Base-by-base conservation (phyloP, 2,329 filamentous ascomycete genomes). In the Paecilomyces variotii region DNA sequence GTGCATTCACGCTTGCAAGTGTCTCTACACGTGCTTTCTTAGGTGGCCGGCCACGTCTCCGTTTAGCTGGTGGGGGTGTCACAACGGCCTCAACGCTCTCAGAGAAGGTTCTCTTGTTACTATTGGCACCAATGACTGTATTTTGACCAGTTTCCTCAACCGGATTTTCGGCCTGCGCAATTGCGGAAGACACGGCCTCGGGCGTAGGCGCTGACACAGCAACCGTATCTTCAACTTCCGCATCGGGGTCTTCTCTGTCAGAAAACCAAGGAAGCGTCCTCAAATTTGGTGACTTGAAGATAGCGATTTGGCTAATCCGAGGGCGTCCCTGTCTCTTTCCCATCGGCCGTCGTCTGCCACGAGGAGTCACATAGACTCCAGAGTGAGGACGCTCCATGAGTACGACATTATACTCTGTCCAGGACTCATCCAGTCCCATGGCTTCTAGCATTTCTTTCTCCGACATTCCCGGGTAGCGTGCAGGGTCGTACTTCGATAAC, bases 281-380 rank as follows among this genome's bases (percentile, higher is more conserved):
- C 26, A 77, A 53, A 27, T 65, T 68, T 5, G 68, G 56, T 0
- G 70, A 72, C 62, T 72, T 77, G 59, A 77, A 74, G 3, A 77
- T 66, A 2, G 72, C 74, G 55, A 78, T 66, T n/a, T 72, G 69
- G 51, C 74, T 75, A 56, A 65, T 68, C 34, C 66, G 66, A 39
- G 75, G 73, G 7, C 75, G 74, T 19, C 75, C 75, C 64, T 70
- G 70, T 45, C 61, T 65, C 56, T 71, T 73, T 1, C 72, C 74
- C n/a, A 67, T 64, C 24, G 74, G 71, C 56, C 73, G 68, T 35
- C 74, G 69, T 57, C 69, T 72, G 19, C 75, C 75, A 45, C 64
- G 65, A 3, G 73, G 67, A 10, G 77, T 77, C 26, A 78, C 58
- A 59, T 77, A 78, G 10, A 78, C 67, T 9, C 77, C 76, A 11